These are phyloP conservation scores for Batkoa obscura DNA, from an alignment of 371 early-diverging fungal genomes.

Conservation along the genomic window DNA sequence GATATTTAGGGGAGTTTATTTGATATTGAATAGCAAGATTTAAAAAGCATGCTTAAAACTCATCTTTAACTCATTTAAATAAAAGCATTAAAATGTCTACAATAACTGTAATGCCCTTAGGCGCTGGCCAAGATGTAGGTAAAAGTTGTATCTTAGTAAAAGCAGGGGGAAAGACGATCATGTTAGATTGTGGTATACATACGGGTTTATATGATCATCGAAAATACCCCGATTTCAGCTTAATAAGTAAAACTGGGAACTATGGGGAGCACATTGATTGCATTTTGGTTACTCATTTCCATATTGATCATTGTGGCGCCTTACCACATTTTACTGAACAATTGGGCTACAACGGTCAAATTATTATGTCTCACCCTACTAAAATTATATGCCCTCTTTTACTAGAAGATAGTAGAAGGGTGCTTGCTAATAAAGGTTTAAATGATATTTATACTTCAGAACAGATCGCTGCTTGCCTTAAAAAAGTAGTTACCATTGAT, in stretches of 20 bases:
- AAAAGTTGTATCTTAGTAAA: conserved; percentile 80
- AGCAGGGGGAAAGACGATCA: conserved; percentile 73
- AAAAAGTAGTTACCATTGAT: conserved; percentile 75
- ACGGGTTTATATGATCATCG: conserved; percentile 95
- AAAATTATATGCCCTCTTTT: conserved; percentile 84
- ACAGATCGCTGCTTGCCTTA: conserved; percentile 75
- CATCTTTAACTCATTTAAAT: not conserved
- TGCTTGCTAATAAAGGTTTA: conserved; percentile 72
- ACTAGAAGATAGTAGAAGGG: conserved; percentile 81
- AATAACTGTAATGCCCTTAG: conserved; percentile 21
- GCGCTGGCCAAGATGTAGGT: conserved; percentile 76
- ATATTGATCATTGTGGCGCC: conserved; percentile 95
- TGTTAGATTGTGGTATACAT: conserved; percentile 98
- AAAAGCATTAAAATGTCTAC: not conserved
- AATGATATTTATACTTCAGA: conserved; percentile 54
- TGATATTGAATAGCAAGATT: no score
- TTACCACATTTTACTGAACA: conserved; percentile 90
- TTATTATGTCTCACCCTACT: conserved; percentile 95
- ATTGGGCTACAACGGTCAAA: conserved; percentile 85
- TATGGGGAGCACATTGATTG: conserved; percentile 77
- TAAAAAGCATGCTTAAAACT: no score
- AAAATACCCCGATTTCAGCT: conserved; percentile 92
- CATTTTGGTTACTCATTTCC: conserved; percentile 89
- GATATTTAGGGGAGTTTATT: no score
- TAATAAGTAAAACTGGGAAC: conserved; percentile 55